Percentiles rank a stretch among this genome's conserved stretches.
Conservation (phyloP, 148 eudicot genomes). For the Amaranthus palmeri region DNA sequence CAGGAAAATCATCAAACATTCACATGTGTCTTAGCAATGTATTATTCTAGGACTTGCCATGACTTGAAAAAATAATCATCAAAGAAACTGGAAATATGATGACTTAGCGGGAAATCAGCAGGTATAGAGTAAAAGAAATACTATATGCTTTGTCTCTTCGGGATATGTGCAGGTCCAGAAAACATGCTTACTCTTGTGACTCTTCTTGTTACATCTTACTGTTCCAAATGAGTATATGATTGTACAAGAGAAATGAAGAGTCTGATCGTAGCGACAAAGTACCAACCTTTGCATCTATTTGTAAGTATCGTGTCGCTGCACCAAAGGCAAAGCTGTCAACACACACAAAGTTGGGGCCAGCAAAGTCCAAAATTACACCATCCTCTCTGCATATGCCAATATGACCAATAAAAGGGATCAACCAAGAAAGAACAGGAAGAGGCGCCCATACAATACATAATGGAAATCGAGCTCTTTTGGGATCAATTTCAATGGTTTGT, state of each 20-base stretch:
- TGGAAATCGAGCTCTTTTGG: slow-evolving; percentile 66
- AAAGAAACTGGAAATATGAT: not conserved
- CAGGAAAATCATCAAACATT: not conserved
- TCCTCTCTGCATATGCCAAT: slow-evolving; percentile 94
- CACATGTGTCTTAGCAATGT: not conserved
- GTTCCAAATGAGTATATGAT: too few relatives aligned
- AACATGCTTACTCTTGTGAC: too few relatives aligned
- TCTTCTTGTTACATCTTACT: too few relatives aligned
- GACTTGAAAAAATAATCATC: not conserved
- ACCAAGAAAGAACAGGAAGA: slow-evolving; percentile 88
- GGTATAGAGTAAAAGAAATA: not conserved
- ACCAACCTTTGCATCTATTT: slow-evolving; percentile 62
- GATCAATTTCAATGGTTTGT: slow-evolving; percentile 57
- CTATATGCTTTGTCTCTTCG: too few relatives aligned
- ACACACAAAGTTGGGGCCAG: slow-evolving; percentile 89
- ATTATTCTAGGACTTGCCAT: not conserved
- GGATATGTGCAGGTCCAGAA: too few relatives aligned
- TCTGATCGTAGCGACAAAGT: not conserved
- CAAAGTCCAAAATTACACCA: slow-evolving; percentile 91
- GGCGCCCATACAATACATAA: slow-evolving; percentile 93
- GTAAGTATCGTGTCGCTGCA: slow-evolving; percentile 65
- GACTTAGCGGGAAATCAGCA: not conserved
- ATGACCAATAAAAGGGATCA: slow-evolving; percentile 87
- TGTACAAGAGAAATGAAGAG: not conserved
- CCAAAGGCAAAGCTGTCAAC: slow-evolving; percentile 93